Conservation (phyloP, 345 rosid species). For the Ceriops zippeliana region DNA sequence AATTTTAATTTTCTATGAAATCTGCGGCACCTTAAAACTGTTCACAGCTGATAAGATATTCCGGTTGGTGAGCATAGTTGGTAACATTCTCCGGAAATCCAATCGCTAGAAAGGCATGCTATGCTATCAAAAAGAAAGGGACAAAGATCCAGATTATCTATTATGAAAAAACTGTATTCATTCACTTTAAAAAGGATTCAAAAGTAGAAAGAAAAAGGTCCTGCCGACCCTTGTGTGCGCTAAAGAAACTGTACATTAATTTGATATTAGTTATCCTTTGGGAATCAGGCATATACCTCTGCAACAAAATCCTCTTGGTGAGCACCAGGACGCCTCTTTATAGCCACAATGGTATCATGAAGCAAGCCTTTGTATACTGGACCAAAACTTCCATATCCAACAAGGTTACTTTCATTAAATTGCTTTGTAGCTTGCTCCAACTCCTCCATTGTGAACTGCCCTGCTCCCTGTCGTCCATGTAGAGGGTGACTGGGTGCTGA, state of each 20-base stretch:
- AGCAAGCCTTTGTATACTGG: slow-evolving; percentile 49
- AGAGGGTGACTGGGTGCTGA: slow-evolving; percentile 26
- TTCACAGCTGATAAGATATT: not conserved
- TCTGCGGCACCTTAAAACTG: not conserved
- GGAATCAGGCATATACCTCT: slow-evolving; percentile 38
- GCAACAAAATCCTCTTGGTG: slow-evolving; percentile 39
- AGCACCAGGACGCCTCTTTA: slow-evolving; percentile 46
- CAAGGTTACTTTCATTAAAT: slow-evolving; percentile 39
- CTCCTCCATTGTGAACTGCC: slow-evolving; percentile 53
- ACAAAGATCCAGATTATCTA: not conserved
- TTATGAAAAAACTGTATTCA: not conserved
- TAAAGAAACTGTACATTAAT: not conserved
- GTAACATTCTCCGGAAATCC: too few relatives aligned
- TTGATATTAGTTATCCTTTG: not conserved
- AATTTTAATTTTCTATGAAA: slow-evolving; percentile 9
- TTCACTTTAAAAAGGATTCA: too few relatives aligned
- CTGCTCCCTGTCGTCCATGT: slow-evolving; percentile 30
- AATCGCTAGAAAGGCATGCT: too few relatives aligned
- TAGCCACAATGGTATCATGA: slow-evolving; percentile 43
- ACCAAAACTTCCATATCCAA: slow-evolving; percentile 61
- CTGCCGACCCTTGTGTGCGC: too few relatives aligned
- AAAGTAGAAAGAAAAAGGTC: too few relatives aligned
- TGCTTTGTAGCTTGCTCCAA: slow-evolving; percentile 53
- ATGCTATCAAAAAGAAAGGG: not conserved
- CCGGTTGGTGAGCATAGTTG: not conserved